These are phyloP conservation scores for Leccinum fuscescens DNA, from an alignment of 1,284 basidiomycete genomes.

Conservation along the genomic window DNA sequence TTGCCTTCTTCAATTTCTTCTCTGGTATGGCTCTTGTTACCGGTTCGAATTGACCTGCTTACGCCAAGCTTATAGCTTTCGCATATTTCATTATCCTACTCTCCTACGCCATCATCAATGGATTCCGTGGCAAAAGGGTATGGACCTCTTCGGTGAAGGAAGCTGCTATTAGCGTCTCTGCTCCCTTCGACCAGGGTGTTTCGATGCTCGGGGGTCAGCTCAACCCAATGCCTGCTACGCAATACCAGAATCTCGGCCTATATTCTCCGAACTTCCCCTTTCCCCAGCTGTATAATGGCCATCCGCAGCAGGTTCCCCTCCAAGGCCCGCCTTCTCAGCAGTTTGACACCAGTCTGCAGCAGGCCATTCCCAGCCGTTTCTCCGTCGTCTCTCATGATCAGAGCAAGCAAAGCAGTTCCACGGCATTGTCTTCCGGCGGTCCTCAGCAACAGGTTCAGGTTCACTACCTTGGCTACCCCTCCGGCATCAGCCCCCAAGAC, in stretches of 20 bases:
- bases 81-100: conserved; percentile 24
- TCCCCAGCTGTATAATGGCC: conserved; percentile 5
- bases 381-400: background rate
- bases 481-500: background rate
- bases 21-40: conserved; percentile 17
- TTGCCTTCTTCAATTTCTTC: conserved; percentile 25
- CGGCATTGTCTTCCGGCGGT: background rate
- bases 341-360: background rate
- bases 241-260: conserved; percentile 5
- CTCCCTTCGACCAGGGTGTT: background rate
- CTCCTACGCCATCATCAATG: conserved; percentile 23
- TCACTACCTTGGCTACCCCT: conserved; percentile 5
- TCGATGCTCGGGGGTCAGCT: conserved; percentile 12
- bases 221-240: background rate
- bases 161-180: background rate
- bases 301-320: conserved; percentile 2
- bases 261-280: background rate
- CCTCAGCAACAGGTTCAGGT: conserved; percentile 2
- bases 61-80: conserved; percentile 17
- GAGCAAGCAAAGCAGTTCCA: background rate
- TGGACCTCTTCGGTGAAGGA: conserved; percentile 28
- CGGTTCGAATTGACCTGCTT: background rate
- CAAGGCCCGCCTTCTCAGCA: background rate
- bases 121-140: conserved; percentile 21
- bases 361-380: background rate